Evolutionary conservation across 495 filamentous ascomycete genomes (phyloP).

Genomic region (Penicillium nucicola): DNA sequence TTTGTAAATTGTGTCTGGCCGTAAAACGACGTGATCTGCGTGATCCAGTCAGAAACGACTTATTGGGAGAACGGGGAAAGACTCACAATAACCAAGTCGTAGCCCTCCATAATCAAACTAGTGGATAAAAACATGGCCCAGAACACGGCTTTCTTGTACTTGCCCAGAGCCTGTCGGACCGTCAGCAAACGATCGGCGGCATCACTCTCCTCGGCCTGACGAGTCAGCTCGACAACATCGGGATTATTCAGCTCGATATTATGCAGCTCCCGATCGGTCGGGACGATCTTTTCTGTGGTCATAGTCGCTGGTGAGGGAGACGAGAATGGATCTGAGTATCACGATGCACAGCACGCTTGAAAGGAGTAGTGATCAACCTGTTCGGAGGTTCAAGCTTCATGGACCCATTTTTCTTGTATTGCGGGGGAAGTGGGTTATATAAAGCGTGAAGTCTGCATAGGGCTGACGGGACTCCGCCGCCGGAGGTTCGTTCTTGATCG

Average conservation of each 20-base stretch:
- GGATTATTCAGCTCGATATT: conserved; percentile 18
- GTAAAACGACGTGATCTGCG: conserved; percentile 28
- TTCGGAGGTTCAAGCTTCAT: no score
- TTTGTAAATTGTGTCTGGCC: conserved; percentile 29
- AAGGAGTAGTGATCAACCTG: no score
- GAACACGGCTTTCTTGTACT: conserved; percentile 34
- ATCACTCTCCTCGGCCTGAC: conserved; percentile 16
- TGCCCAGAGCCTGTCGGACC: conserved; percentile 7
- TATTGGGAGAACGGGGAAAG: background rate
- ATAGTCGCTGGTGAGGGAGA: no score
- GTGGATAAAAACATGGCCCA: conserved; percentile 42
- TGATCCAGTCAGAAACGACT: no score
- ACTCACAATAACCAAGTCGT: conserved; percentile 36
- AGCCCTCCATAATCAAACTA: conserved; percentile 45
- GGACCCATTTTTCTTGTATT: no score
- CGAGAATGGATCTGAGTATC: no score
- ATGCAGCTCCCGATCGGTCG: conserved; percentile 19
- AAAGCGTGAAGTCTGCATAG: no score
- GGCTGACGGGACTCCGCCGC: no score
- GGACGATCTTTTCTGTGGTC: conserved; percentile 5
- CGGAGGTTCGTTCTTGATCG: no score
- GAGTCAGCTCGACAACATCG: conserved; percentile 18
- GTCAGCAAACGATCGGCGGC: conserved; percentile 10
- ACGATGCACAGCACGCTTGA: no score
- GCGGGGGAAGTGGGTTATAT: no score